Conservation (phyloP, 2,329 filamentous ascomycete species). For the Penicillium hordei region DNA sequence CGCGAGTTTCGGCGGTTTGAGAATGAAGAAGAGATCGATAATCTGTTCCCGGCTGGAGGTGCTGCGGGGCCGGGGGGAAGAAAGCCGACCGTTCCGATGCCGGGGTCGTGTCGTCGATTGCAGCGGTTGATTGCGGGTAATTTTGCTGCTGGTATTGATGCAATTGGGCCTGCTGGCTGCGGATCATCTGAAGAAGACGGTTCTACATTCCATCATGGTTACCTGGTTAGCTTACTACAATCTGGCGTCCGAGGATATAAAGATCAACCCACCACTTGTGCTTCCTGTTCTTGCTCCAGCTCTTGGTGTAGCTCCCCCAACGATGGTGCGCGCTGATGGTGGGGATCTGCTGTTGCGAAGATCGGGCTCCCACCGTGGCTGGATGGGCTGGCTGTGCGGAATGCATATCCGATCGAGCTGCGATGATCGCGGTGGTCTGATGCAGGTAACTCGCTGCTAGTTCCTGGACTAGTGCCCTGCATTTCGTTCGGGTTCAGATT, state of each 20-base stretch:
- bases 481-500: constrained; percentile 42
- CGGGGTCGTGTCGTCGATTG: constrained; percentile 46
- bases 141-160: constrained; percentile 38
- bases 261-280: constrained; percentile 46
- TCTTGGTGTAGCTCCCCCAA: constrained; percentile 53
- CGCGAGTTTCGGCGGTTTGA: constrained; percentile 38
- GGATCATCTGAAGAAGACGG: constrained; percentile 52
- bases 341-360: constrained; percentile 47
- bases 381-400: constrained; percentile 45
- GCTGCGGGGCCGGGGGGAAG: constrained; percentile 29
- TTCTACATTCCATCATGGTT: constrained; percentile 36
- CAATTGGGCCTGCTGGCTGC: constrained; percentile 48
- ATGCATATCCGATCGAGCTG: constrained; percentile 40
- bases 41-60: constrained; percentile 33
- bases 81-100: constrained; percentile 45
- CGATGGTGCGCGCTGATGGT: constrained; percentile 50
- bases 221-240: not conserved
- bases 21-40: constrained; percentile 36
- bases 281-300: constrained; percentile 53
- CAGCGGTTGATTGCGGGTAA: constrained; percentile 31
- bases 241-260: not conserved
- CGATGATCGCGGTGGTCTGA: constrained; percentile 35
- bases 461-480: not conserved
- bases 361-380: constrained; percentile 45
- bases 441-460: constrained; percentile 38